Conservation (phyloP, 129 eudicot genomes). For the Centaurea solstitialis region DNA sequence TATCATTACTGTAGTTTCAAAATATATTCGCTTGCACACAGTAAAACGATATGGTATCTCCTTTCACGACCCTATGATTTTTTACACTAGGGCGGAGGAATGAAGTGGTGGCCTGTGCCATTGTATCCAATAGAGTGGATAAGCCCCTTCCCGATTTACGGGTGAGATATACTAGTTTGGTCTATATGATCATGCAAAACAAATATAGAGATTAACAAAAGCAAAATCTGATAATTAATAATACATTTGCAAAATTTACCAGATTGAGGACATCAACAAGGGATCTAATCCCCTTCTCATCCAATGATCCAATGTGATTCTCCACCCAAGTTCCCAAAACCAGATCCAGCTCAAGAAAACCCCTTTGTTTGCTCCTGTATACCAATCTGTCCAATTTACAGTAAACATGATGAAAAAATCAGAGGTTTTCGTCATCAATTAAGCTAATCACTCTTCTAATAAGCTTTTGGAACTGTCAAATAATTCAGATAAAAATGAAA, state of each 20-base stretch:
- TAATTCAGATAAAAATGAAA: not conserved
- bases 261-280: conserved; percentile 85
- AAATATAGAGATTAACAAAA: not conserved
- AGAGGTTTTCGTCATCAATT: not conserved
- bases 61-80: too few relatives aligned
- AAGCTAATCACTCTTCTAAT: not conserved
- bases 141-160: not conserved
- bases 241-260: conserved; percentile 38
- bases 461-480: not conserved
- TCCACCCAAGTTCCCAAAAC: conserved; percentile 94
- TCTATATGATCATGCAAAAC: not conserved
- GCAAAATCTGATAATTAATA: not conserved
- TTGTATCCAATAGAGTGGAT: too few relatives aligned
- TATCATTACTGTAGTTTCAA: too few relatives aligned
- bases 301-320: conserved; percentile 70
- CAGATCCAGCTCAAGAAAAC: conserved; percentile 88
- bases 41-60: too few relatives aligned
- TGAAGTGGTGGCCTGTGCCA: too few relatives aligned
- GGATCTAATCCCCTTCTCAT: conserved; percentile 64
- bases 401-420: not conserved
- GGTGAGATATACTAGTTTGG: not conserved
- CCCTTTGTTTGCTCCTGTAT: conserved; percentile 96
- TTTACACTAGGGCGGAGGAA: too few relatives aligned
- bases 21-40: too few relatives aligned
- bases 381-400: conserved; percentile 54